phyloP scores from a whole-genome alignment of 176 grass and related monocot species.

The Ensete ventricosum region DNA sequence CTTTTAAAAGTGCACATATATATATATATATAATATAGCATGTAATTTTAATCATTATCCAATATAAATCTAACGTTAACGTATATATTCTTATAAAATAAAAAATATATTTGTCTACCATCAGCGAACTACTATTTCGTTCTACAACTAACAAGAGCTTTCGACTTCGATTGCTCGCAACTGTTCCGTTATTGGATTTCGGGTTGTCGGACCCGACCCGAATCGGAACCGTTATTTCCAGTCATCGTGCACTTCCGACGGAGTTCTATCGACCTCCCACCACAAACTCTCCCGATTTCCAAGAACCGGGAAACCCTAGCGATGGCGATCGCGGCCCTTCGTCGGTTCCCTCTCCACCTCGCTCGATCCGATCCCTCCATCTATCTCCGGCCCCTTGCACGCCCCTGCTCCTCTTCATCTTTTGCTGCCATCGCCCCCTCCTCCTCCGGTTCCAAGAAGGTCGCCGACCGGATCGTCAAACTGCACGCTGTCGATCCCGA shows the following conservation, averaged over 20 bases:
- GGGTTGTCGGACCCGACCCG: neutral
- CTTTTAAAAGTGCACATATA: no score
- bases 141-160: no score
- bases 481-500: constrained; percentile 69
- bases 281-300: neutral
- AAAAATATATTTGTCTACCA: no score
- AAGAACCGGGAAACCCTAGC: constrained; percentile 9
- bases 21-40: no score
- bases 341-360: constrained; percentile 47
- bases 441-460: constrained; percentile 47
- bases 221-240: neutral
- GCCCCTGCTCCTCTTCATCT: constrained; percentile 17
- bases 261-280: neutral
- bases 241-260: neutral
- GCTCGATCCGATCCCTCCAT: constrained; percentile 27
- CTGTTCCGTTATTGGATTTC: neutral
- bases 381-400: constrained; percentile 20
- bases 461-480: constrained; percentile 90
- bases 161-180: no score
- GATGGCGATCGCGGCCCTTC: constrained; percentile 80
- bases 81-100: no score
- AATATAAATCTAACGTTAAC: no score
- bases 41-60: no score
- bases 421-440: constrained; percentile 11
- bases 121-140: no score